phyloP scores from a whole-genome alignment of 306 rosid genomes.

The Elaeagnus macrophylla region DNA sequence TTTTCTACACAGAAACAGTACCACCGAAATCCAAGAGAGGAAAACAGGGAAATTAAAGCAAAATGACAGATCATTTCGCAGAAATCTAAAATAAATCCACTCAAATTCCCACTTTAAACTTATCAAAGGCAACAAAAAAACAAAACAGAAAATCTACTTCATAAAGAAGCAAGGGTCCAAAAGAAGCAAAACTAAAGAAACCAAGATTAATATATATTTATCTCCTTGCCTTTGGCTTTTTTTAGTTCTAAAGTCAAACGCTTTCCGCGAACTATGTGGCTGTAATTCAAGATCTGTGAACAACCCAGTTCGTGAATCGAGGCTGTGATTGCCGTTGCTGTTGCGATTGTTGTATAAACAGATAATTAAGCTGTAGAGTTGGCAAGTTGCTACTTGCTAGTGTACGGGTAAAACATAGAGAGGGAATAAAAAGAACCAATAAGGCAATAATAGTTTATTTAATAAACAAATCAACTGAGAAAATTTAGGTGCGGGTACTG shows the following conservation, averaged over 20 bases:
- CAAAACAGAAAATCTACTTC: not conserved
- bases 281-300: slow-evolving; percentile 29
- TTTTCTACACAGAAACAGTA: slow-evolving; percentile 28
- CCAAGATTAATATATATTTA: slow-evolving; percentile 8
- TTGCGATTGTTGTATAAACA: too few species aligned
- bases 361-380: not conserved
- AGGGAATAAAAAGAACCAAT: not conserved
- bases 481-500: slow-evolving; percentile 18
- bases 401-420: not conserved
- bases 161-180: not conserved
- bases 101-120: slow-evolving; percentile 20
- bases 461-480: slow-evolving; percentile 2
- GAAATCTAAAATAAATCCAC: slow-evolving; percentile 29
- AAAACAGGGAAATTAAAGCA: slow-evolving; percentile 33
- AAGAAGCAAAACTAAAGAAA: slow-evolving; percentile 9
- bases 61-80: slow-evolving; percentile 34
- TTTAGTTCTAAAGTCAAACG: slow-evolving; percentile 39
- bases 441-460: too few species aligned
- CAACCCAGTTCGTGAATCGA: slow-evolving; percentile 38
- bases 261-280: slow-evolving; percentile 28
- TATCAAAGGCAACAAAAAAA: slow-evolving; percentile 23
- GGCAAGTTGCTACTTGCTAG: not conserved
- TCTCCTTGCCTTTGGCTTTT: slow-evolving; percentile 16
- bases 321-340: slow-evolving; percentile 18
- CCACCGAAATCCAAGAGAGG: slow-evolving; percentile 46